phyloP scores from a whole-genome alignment of 1,139 yeast species.

The Yamadazyma trypodendri region DNA sequence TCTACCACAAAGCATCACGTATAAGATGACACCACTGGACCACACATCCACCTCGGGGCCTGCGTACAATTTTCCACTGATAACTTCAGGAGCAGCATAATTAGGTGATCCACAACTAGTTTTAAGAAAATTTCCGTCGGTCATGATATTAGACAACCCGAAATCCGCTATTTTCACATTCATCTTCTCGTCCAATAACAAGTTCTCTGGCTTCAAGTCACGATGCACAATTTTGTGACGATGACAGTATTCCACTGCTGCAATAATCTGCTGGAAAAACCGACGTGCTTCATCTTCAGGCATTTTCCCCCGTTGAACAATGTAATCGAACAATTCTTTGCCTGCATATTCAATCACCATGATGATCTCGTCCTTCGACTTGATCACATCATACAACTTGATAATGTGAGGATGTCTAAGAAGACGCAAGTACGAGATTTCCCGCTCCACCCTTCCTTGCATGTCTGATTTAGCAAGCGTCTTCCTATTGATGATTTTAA shows the following conservation, averaged over 20 bases:
- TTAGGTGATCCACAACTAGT: constrained; percentile 98
- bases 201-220: constrained; percentile 92
- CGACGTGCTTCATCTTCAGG: constrained; percentile 91
- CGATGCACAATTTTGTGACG: constrained; percentile 96
- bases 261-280: constrained; percentile 94
- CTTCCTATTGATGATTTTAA: constrained; percentile 90
- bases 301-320: constrained; percentile 94
- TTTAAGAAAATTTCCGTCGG: constrained; percentile 94
- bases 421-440: constrained; percentile 83
- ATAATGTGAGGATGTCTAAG: constrained; percentile 96
- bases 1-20: constrained; percentile 96
- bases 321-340: constrained; percentile 91
- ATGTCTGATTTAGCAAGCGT: constrained; percentile 93
- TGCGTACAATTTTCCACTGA: constrained; percentile 92
- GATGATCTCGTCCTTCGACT: constrained; percentile 91
- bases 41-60: constrained; percentile 99
- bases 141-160: constrained; percentile 94
- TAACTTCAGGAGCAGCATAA: constrained; percentile 98
- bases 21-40: constrained; percentile 96
- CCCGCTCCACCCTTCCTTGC: constrained; percentile 97
- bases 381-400: constrained; percentile 93
- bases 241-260: constrained; percentile 98
- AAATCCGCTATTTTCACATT: constrained; percentile 97
- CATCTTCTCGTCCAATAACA: constrained; percentile 83
- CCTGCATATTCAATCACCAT: constrained; percentile 99